Percentiles rank a stretch among this genome's conserved stretches.
phyloP scores from a whole-genome alignment of 1,284 basidiomycete genomes.

The Ganoderma leucocontextum region DNA sequence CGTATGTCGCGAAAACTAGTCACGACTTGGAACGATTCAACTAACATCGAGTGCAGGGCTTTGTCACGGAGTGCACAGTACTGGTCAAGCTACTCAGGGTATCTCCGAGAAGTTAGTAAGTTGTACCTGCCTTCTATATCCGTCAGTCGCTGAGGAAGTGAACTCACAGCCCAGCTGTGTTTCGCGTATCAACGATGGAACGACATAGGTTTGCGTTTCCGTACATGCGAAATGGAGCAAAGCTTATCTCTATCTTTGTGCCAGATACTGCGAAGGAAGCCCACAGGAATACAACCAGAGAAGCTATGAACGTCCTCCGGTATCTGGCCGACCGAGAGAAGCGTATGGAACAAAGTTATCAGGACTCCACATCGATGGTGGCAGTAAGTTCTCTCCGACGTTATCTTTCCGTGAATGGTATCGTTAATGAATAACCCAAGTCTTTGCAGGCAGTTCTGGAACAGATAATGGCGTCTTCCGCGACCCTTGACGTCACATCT shows the following conservation, averaged over 20 bases:
- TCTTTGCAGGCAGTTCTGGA: slow-evolving; percentile 39
- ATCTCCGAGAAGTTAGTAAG: slow-evolving; percentile 78
- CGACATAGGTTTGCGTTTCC: slow-evolving; percentile 62
- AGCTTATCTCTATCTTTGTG: not conserved
- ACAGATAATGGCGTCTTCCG: slow-evolving; percentile 37
- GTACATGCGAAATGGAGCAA: too few relatives aligned
- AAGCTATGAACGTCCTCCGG: slow-evolving; percentile 61
- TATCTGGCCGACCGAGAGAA: slow-evolving; percentile 56
- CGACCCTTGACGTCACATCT: slow-evolving; percentile 34
- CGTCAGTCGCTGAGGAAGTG: slow-evolving; percentile 2
- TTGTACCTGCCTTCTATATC: slow-evolving; percentile 27
- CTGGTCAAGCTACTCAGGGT: slow-evolving; percentile 86
- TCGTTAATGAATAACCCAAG: slow-evolving; percentile 31
- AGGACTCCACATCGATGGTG: slow-evolving; percentile 39
- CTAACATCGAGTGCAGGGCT: slow-evolving; percentile 53
- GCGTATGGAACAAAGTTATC: slow-evolving; percentile 38
- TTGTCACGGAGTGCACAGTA: slow-evolving; percentile 79
- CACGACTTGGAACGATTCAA: not conserved
- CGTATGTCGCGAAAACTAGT: slow-evolving; percentile 30
- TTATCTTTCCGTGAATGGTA: not conserved
- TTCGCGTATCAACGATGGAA: slow-evolving; percentile 75
- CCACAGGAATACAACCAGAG: slow-evolving; percentile 69
- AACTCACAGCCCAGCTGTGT: slow-evolving; percentile 69
- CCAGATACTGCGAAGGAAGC: slow-evolving; percentile 72
- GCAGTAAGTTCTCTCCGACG: slow-evolving; percentile 39